phyloP scores from a whole-genome alignment of 2,329 filamentous ascomycete species.

The Colletotrichum theobromicola region DNA sequence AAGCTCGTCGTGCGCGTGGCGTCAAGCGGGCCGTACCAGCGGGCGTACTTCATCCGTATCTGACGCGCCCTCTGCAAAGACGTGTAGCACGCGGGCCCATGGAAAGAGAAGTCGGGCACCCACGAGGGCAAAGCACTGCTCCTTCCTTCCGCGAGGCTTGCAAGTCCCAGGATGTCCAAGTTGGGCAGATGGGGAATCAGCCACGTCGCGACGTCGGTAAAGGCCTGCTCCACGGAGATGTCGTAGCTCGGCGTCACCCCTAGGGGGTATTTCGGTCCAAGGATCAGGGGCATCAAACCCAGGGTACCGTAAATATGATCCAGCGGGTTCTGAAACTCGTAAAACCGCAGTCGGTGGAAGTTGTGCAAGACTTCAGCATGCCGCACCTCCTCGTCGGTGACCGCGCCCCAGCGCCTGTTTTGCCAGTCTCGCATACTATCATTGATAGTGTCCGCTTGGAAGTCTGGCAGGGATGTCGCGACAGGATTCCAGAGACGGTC shows the following conservation, averaged over 20 bases:
- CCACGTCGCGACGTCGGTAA: neutral
- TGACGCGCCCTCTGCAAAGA: neutral
- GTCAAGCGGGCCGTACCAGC: neutral
- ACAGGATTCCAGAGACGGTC: neutral
- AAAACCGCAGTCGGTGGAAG: neutral
- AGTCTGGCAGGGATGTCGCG: neutral
- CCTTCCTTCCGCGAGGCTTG: neutral
- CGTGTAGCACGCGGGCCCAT: neutral
- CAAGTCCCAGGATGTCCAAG: neutral
- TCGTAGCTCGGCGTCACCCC: neutral
- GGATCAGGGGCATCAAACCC: neutral
- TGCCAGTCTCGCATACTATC: neutral
- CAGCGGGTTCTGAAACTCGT: neutral
- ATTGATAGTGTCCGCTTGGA: neutral
- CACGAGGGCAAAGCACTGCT: neutral
- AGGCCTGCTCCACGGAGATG: neutral
- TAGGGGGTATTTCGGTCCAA: neutral
- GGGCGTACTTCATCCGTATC: neutral
- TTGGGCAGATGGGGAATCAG: neutral
- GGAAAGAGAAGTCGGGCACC: constrained; percentile 3
- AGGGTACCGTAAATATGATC: constrained; percentile 1
- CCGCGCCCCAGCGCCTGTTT: neutral
- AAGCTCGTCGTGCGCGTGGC: neutral
- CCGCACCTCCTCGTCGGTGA: neutral
- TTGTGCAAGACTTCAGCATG: constrained; percentile 4